These are phyloP conservation scores for Plasmodium ovale DNA, from an alignment of 169 alveolate genomes.

Conservation along the genomic window DNA sequence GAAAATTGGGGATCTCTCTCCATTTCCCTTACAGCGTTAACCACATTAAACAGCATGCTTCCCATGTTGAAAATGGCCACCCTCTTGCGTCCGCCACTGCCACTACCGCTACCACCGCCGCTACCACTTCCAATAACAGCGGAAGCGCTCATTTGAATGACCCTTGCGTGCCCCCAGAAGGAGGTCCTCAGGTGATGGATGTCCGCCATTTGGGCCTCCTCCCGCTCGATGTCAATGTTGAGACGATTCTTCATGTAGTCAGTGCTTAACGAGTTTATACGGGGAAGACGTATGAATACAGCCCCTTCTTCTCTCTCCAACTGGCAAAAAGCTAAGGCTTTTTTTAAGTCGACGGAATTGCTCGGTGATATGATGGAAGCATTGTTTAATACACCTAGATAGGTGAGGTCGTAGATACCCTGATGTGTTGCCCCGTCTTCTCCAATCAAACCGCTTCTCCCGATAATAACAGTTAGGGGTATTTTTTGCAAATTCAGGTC, in stretches of 20 bases:
- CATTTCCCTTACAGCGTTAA: conserved; percentile 52
- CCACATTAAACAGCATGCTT: conserved; percentile 57
- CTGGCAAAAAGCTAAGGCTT: conserved; percentile 12
- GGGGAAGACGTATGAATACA: conserved; percentile 40
- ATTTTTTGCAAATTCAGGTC: conserved; percentile 87
- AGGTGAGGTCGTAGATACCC: conserved; percentile 89
- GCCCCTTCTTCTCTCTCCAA: conserved; percentile 20
- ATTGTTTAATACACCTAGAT: conserved; percentile 86
- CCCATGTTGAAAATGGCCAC: conserved; percentile 62
- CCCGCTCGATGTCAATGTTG: conserved; percentile 12
- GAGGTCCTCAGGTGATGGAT: background rate
- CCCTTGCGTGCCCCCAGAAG: conserved; percentile 28
- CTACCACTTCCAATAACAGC: background rate
- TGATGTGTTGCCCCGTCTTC: conserved; percentile 92
- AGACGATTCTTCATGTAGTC: conserved; percentile 20
- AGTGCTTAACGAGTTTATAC: conserved; percentile 28
- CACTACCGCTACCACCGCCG: too few species aligned
- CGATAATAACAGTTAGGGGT: conserved; percentile 85
- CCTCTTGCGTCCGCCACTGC: background rate
- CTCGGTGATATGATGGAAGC: conserved; percentile 87
- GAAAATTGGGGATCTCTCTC: conserved; percentile 14
- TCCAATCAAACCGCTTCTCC: conserved; percentile 91
- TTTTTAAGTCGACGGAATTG: conserved; percentile 81
- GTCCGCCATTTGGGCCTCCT: background rate
- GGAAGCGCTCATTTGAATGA: conserved; percentile 30